Conservation (phyloP, 164 flowering plant species). For the Kingdonia uniflora region DNA sequence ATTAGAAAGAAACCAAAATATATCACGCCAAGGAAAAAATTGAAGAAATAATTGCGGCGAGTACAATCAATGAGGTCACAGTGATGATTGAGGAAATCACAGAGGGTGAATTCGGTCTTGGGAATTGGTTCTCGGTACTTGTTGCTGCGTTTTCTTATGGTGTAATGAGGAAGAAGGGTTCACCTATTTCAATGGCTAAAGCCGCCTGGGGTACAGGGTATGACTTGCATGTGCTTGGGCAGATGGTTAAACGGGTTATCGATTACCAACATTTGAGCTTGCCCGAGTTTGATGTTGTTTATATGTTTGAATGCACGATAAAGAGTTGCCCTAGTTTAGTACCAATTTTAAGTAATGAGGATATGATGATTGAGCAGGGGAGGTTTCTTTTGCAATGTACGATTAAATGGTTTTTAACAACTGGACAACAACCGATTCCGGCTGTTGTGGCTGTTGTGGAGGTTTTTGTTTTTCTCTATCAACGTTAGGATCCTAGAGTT, state of each 20-base stretch:
- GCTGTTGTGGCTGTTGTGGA: conserved; percentile 51
- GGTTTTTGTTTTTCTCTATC: too few species aligned
- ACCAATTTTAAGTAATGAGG: conserved; percentile 9
- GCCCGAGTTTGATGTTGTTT: conserved; percentile 54
- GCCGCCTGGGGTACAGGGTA: conserved; percentile 30
- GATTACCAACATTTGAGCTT: conserved; percentile 38
- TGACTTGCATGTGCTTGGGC: conserved; percentile 54
- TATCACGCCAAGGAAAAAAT: too few species aligned
- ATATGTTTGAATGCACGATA: conserved; percentile 29
- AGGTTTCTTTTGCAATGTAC: conserved; percentile 59
- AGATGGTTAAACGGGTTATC: conserved; percentile 57
- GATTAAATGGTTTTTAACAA: conserved; percentile 71
- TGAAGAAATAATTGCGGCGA: too few species aligned
- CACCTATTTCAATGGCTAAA: conserved; percentile 45
- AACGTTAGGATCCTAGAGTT: too few species aligned
- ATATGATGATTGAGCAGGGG: conserved; percentile 53
- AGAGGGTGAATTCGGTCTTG: too few species aligned
- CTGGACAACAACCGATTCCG: conserved; percentile 70
- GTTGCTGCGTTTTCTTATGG: too few species aligned
- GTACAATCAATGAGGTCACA: too few species aligned
- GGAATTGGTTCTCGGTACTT: too few species aligned
- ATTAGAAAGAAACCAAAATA: too few species aligned
- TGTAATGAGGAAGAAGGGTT: too few species aligned
- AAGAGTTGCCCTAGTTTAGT: conserved; percentile 23
- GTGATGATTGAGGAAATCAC: too few species aligned